These are phyloP conservation scores for Shiraia bambusicola DNA, from an alignment of 2,329 filamentous ascomycete species.

Conservation along the genomic window DNA sequence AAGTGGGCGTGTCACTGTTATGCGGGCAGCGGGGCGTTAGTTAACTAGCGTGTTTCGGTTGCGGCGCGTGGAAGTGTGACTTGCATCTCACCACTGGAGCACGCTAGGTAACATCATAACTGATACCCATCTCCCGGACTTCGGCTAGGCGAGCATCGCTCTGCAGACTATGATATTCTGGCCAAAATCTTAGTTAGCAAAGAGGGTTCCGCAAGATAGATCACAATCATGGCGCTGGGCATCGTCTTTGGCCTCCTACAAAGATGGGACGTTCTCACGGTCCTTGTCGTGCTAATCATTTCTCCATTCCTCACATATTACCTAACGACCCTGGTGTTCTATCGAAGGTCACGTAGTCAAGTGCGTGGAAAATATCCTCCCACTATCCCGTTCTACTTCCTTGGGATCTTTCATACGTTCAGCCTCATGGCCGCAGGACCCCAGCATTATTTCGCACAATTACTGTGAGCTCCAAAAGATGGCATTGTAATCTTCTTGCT, in stretches of 20 bases:
- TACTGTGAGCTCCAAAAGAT: conserved; percentile 17
- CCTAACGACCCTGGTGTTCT: conserved; percentile 21
- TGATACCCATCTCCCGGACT: too few relatives aligned
- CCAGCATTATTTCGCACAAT: conserved; percentile 25
- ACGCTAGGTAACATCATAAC: too few relatives aligned
- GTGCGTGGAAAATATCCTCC: conserved; percentile 18
- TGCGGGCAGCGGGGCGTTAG: too few relatives aligned
- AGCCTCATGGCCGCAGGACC: conserved; percentile 21
- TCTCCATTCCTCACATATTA: conserved; percentile 27
- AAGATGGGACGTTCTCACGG: not conserved
- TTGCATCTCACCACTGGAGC: not conserved
- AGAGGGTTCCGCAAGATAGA: too few relatives aligned
- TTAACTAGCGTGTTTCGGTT: conserved; percentile 1
- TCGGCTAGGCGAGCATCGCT: too few relatives aligned
- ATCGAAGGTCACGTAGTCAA: conserved; percentile 15
- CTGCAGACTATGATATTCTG: too few relatives aligned
- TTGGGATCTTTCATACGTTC: conserved; percentile 23
- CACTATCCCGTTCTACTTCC: conserved; percentile 25
- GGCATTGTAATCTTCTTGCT: conserved; percentile 1
- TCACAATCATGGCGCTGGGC: not conserved
- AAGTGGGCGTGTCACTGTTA: not conserved
- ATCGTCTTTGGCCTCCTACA: not conserved
- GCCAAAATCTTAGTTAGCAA: too few relatives aligned
- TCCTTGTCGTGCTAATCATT: conserved; percentile 3
- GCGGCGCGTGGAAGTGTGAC: conserved; percentile 5